phyloP scores from a whole-genome alignment of 1,284 basidiomycete genomes.

The Lentinula novae-zelandiae region DNA sequence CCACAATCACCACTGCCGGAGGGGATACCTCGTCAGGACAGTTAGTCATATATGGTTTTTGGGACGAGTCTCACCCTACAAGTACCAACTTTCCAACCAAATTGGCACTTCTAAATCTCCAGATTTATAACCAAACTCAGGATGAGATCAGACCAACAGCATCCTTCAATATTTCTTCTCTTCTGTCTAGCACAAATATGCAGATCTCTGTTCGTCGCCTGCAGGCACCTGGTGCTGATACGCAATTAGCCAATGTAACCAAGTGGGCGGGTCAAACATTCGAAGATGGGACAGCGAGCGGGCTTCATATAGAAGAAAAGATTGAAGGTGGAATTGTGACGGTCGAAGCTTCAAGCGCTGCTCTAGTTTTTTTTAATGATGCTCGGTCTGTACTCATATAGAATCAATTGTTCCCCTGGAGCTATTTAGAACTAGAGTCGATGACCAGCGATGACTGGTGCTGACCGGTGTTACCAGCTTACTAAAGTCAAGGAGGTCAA shows the following conservation, averaged over 20 bases:
- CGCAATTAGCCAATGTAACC: constrained; percentile 37
- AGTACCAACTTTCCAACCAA: constrained; percentile 34
- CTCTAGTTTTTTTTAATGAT: constrained; percentile 25
- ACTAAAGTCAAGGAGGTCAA: too few relatives aligned
- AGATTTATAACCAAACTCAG: constrained; percentile 45
- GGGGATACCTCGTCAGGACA: constrained; percentile 45
- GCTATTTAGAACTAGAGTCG: too few relatives aligned
- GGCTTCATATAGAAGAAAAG: constrained; percentile 34
- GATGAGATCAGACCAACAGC: constrained; percentile 32
- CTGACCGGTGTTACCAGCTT: too few relatives aligned
- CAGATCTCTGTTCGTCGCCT: constrained; percentile 33
- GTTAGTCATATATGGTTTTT: constrained; percentile 46
- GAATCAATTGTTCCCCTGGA: too few relatives aligned
- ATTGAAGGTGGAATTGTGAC: constrained; percentile 29
- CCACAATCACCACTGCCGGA: constrained; percentile 43
- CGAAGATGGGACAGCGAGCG: constrained; percentile 34
- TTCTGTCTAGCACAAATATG: constrained; percentile 23
- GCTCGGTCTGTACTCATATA: not conserved
- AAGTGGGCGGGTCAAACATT: constrained; percentile 49
- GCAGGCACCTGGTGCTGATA: constrained; percentile 43
- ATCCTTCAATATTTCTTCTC: constrained; percentile 41
- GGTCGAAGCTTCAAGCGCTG: constrained; percentile 42
- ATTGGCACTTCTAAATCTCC: constrained; percentile 42
- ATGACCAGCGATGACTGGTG: too few relatives aligned
- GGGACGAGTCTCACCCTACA: constrained; percentile 30